These are phyloP conservation scores for Balamuthia mandrillaris DNA, from an alignment of 208 protist genomes.

Conservation along the genomic window DNA sequence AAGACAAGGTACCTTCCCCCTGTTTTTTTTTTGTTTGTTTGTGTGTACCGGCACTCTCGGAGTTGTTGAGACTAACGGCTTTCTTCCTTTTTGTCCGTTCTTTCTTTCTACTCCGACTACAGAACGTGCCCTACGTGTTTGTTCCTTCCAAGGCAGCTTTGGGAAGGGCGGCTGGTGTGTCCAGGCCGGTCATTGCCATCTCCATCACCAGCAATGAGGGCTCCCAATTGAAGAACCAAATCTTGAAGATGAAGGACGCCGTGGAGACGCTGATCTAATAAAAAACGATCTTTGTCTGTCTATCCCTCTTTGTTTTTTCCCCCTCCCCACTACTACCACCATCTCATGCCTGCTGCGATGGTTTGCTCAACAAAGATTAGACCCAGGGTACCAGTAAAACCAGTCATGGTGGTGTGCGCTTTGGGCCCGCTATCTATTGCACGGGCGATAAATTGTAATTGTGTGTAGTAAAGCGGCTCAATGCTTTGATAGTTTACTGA, in stretches of 20 bases:
- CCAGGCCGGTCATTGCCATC: constrained; percentile 94
- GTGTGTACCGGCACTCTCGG: not conserved
- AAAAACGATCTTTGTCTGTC: not conserved
- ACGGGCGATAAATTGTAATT: too few species aligned
- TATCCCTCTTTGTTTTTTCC: not conserved
- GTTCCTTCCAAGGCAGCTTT: constrained; percentile 96
- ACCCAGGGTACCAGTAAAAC: too few species aligned
- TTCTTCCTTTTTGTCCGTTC: too few species aligned
- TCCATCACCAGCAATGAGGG: constrained; percentile 93
- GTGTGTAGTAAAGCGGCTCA: too few species aligned
- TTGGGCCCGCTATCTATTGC: too few species aligned
- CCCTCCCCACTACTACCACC: not conserved
- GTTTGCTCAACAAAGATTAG: too few species aligned
- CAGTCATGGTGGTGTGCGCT: too few species aligned
- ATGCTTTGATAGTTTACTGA: too few species aligned
- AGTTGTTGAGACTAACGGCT: not conserved
- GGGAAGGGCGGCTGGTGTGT: constrained; percentile 96
- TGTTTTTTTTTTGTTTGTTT: constrained; percentile 9
- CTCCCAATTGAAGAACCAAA: constrained; percentile 91
- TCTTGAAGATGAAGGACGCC: constrained; percentile 92
- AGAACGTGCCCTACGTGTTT: constrained; percentile 99
- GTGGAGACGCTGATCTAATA: constrained; percentile 95
- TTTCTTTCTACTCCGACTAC: not conserved
- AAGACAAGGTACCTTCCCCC: constrained; percentile 91
- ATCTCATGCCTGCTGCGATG: too few species aligned